phyloP scores from a whole-genome alignment of 768 basidiomycete genomes.

The Suillus fuscotomentosus region DNA sequence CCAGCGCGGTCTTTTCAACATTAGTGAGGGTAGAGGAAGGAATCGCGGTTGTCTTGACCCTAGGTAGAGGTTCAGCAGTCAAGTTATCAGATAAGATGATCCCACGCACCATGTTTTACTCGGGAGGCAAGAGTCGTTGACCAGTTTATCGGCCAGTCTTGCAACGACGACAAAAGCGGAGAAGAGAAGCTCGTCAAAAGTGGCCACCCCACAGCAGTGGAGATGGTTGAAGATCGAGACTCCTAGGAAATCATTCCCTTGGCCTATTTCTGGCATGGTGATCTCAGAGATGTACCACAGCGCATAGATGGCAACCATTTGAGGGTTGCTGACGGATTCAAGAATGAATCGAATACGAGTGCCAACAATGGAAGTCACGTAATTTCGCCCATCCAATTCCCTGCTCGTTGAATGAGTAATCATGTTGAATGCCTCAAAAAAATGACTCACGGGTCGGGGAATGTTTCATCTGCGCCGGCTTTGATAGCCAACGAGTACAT shows the following conservation, averaged over 20 bases:
- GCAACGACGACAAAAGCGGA: slow-evolving; percentile 33
- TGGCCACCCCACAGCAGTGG: slow-evolving; percentile 22
- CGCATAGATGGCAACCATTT: slow-evolving; percentile 27
- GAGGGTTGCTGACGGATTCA: slow-evolving; percentile 23
- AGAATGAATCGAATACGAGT: slow-evolving; percentile 22
- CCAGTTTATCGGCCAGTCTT: slow-evolving; percentile 33
- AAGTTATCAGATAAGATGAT: background rate
- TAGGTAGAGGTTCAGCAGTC: slow-evolving; percentile 3
- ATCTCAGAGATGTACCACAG: slow-evolving; percentile 34
- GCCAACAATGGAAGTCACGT: slow-evolving; percentile 11
- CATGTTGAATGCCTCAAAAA: background rate
- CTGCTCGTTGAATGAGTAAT: slow-evolving; percentile 12
- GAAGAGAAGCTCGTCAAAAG: slow-evolving; percentile 34
- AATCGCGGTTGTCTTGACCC: slow-evolving; percentile 21
- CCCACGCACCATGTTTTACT: slow-evolving; percentile 29
- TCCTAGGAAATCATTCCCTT: slow-evolving; percentile 24
- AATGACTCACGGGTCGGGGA: slow-evolving; percentile 8
- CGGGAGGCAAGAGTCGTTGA: slow-evolving; percentile 31
- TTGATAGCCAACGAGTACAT: slow-evolving; percentile 7
- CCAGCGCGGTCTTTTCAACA: slow-evolving; percentile 21
- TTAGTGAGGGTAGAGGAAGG: slow-evolving; percentile 22
- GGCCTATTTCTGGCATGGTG: slow-evolving; percentile 12
- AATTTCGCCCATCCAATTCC: slow-evolving; percentile 13
- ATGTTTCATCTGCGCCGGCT: slow-evolving; percentile 5
- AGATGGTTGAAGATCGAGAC: slow-evolving; percentile 30